A percentile compares a stretch with the other conserved stretches of the same genome.
phyloP scores from a whole-genome alignment of 345 rosid species.

The Lagerstroemia speciosa region DNA sequence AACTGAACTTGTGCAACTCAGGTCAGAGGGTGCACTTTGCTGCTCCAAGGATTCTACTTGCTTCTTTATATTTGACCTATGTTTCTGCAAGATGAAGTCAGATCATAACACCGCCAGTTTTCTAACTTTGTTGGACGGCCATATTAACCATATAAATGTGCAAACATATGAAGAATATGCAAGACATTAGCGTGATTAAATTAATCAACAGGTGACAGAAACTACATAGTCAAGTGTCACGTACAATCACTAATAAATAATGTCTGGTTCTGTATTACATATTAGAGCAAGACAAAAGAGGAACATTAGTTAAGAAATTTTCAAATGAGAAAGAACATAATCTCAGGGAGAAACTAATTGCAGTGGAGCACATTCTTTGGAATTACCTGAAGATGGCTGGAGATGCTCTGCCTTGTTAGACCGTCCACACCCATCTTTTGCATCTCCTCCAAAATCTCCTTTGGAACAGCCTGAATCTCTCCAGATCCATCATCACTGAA shows the following conservation, averaged over 20 bases:
- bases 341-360: neutral
- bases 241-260: too few species aligned
- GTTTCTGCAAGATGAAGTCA: neutral
- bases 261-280: too few species aligned
- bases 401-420: conserved; percentile 27
- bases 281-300: too few species aligned
- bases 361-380: too few species aligned
- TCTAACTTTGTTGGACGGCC: neutral
- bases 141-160: too few species aligned
- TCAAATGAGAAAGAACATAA: too few species aligned
- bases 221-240: too few species aligned
- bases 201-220: too few species aligned
- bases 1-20: neutral
- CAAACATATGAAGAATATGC: too few species aligned
- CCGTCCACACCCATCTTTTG: conserved; percentile 18
- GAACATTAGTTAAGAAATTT: too few species aligned
- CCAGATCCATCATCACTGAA: conserved; percentile 11
- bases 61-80: neutral
- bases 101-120: too few species aligned
- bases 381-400: conserved; percentile 36
- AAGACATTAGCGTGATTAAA: too few species aligned
- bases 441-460: conserved; percentile 32
- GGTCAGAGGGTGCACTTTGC: neutral
- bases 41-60: neutral
- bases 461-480: conserved; percentile 19